phyloP scores from a whole-genome alignment of 768 basidiomycete species.

The Collybia sordida region DNA sequence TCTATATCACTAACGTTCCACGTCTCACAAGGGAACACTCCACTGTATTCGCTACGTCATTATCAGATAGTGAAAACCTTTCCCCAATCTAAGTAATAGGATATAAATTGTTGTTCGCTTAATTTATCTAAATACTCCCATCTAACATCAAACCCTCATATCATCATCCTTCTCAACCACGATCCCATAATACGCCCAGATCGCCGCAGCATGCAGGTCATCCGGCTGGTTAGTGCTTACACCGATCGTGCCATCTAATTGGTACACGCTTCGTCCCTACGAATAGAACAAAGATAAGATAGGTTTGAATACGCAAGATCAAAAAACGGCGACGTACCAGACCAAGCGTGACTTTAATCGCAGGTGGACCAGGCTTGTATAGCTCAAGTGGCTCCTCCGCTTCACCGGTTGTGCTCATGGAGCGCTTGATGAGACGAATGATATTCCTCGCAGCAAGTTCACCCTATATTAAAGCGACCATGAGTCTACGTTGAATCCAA shows the following conservation, averaged over 20 bases:
- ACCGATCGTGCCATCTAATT: conserved; percentile 44
- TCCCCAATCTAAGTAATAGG: no score
- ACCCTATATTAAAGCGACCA: conserved; percentile 24
- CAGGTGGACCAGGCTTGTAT: conserved; percentile 47
- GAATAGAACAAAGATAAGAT: conserved; percentile 15
- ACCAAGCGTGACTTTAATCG: conserved; percentile 65
- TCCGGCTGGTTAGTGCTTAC: conserved; percentile 41
- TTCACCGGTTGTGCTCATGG: conserved; percentile 1
- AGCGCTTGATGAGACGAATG: conserved; percentile 37
- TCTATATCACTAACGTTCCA: no score
- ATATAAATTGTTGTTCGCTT: no score
- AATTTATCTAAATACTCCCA: no score
- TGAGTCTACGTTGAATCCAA: not conserved
- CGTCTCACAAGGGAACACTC: no score
- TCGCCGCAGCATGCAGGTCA: conserved; percentile 45
- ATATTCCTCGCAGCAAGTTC: conserved; percentile 57
- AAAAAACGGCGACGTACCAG: conserved; percentile 34
- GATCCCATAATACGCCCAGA: conserved; percentile 49
- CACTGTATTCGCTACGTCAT: no score
- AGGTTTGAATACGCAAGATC: not conserved
- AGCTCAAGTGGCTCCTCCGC: conserved; percentile 33
- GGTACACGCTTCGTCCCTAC: conserved; percentile 40
- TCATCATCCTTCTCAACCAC: conserved; percentile 36
- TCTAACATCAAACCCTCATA: conserved; percentile 1
- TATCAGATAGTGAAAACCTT: no score